Evolutionary conservation across 2,329 filamentous ascomycete species (phyloP).

Genomic region (Aspergillus sp.): DNA sequence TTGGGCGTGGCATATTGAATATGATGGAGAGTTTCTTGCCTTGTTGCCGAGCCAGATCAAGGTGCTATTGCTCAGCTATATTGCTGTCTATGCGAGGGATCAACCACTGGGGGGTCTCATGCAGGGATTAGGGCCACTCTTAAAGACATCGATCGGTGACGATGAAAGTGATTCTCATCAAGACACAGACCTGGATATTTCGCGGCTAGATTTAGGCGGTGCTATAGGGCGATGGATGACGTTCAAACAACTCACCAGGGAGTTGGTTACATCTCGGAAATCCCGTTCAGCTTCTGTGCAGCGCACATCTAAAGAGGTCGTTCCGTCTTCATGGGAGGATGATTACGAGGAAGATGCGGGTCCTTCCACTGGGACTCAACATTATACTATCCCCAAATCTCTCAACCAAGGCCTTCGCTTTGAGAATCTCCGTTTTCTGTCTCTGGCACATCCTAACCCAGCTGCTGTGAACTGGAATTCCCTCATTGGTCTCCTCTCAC

Average conservation of each 20-base stretch:
- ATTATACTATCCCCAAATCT: constrained; percentile 13
- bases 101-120: constrained; percentile 33
- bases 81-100: constrained; percentile 47
- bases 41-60: constrained; percentile 50
- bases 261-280: constrained; percentile 31
- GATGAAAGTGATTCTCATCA: neutral
- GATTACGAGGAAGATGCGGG: constrained; percentile 10
- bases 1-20: constrained; percentile 54
- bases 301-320: constrained; percentile 5
- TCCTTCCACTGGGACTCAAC: neutral
- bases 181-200: constrained; percentile 38
- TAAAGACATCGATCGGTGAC: constrained; percentile 22
- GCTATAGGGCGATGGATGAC: constrained; percentile 47
- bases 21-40: constrained; percentile 52
- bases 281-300: neutral
- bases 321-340: constrained; percentile 41
- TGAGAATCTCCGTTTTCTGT: constrained; percentile 52
- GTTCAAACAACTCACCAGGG: constrained; percentile 44
- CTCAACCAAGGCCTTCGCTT: constrained; percentile 37
- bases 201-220: constrained; percentile 49
- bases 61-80: constrained; percentile 51
- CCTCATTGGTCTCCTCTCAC: constrained; percentile 49
- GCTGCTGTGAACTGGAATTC: constrained; percentile 49
- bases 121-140: constrained; percentile 48
- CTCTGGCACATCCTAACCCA: constrained; percentile 48